phyloP scores from a whole-genome alignment of 495 filamentous ascomycete genomes.

The Evansstolkia leycettana region DNA sequence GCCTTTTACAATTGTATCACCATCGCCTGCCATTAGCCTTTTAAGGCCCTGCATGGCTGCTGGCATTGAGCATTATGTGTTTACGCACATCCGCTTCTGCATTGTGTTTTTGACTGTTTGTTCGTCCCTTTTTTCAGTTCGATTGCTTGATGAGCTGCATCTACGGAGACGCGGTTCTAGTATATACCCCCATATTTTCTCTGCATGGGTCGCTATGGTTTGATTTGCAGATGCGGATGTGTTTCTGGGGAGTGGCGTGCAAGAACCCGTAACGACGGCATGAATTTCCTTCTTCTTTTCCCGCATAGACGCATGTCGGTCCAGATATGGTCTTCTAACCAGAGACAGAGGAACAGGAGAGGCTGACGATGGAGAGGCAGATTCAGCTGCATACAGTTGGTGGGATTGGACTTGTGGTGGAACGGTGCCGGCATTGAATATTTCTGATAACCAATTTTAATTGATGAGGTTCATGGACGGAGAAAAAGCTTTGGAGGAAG shows the following conservation, averaged over 20 bases:
- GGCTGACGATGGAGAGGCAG: background rate
- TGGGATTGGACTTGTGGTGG: background rate
- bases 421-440: background rate
- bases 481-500: no score
- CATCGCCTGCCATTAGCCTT: no score
- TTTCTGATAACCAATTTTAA: background rate
- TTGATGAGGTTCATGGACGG: background rate
- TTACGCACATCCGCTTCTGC: background rate
- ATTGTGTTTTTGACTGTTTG: constrained; percentile 4
- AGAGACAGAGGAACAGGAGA: background rate
- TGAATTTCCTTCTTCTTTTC: constrained; percentile 28
- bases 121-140: constrained; percentile 6
- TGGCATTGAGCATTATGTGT: background rate
- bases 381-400: background rate
- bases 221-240: constrained; percentile 8
- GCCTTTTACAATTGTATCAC: no score
- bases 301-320: constrained; percentile 4
- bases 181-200: constrained; percentile 25
- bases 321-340: background rate
- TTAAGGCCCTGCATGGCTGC: no score
- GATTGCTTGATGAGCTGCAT: constrained; percentile 15
- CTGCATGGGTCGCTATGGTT: constrained; percentile 12
- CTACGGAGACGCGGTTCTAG: constrained; percentile 19
- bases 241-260: constrained; percentile 13
- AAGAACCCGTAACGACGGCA: constrained; percentile 27